phyloP scores from a whole-genome alignment of 108 stramenopile genomes.

The Schizochytrium sp. region DNA sequence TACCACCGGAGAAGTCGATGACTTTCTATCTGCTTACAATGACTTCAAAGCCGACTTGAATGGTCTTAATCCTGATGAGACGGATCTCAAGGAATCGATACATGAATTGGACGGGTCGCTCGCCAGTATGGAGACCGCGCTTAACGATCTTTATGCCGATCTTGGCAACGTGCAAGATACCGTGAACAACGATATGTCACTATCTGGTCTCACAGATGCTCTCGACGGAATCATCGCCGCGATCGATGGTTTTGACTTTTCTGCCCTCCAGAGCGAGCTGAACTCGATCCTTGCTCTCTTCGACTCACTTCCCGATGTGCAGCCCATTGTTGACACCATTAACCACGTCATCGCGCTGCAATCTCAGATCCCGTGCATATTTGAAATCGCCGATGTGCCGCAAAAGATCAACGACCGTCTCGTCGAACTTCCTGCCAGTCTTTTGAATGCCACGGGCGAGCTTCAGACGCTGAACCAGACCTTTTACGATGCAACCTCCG shows the following conservation, averaged over 20 bases:
- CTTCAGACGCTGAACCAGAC: neutral
- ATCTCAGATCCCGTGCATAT: neutral
- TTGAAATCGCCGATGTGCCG: neutral
- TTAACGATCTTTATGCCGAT: neutral
- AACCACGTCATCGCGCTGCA: neutral
- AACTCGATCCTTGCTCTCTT: neutral
- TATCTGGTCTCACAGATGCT: neutral
- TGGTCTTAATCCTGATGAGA: neutral
- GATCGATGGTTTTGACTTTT: neutral
- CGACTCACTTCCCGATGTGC: neutral
- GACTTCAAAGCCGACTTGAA: neutral
- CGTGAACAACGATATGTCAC: neutral
- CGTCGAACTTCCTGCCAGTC: neutral
- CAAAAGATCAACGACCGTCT: neutral
- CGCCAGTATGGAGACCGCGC: neutral
- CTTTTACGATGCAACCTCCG: neutral
- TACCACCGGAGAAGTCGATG: too few species aligned
- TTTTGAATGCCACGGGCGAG: neutral
- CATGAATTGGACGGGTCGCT: neutral
- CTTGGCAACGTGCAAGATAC: neutral
- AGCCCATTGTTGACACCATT: neutral
- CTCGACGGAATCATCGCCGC: neutral
- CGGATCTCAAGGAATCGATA: neutral
- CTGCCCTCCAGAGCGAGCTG: neutral
- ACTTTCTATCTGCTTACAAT: neutral